phyloP scores from a whole-genome alignment of 306 rosid genomes.

The Trifolium dubium region DNA sequence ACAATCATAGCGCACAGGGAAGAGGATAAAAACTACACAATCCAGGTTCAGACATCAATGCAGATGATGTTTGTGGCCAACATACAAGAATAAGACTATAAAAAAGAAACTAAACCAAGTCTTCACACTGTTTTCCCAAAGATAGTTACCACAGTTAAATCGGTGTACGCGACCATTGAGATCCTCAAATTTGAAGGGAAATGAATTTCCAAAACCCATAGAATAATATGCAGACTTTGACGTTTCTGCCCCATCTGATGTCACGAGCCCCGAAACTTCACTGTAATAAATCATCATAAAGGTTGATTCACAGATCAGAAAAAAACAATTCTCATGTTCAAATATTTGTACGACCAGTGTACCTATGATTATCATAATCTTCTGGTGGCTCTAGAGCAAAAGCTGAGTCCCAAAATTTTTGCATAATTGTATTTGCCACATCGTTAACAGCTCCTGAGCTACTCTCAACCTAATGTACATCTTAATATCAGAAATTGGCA shows the following conservation, averaged over 20 bases:
- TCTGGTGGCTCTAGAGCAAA: slow-evolving; percentile 83
- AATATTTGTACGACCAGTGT: slow-evolving; percentile 35
- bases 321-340: slow-evolving; percentile 23
- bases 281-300: slow-evolving; percentile 53
- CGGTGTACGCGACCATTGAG: slow-evolving; percentile 79
- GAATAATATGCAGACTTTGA: slow-evolving; percentile 61
- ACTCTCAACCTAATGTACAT: slow-evolving; percentile 66
- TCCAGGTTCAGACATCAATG: slow-evolving; percentile 24
- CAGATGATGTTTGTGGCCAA: slow-evolving; percentile 9
- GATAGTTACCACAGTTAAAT: slow-evolving; percentile 64
- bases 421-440: slow-evolving; percentile 88
- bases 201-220: slow-evolving; percentile 70
- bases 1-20: slow-evolving; percentile 16
- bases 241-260: slow-evolving; percentile 69
- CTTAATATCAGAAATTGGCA: slow-evolving; percentile 35
- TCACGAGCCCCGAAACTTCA: slow-evolving; percentile 73
- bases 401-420: slow-evolving; percentile 97
- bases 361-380: slow-evolving; percentile 87
- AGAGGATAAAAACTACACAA: slow-evolving; percentile 1
- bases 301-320: slow-evolving; percentile 32
- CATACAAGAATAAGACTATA: neutral
- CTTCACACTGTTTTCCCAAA: slow-evolving; percentile 25
- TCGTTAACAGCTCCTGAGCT: slow-evolving; percentile 78
- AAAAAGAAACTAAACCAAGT: slow-evolving; percentile 4
- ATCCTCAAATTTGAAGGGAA: slow-evolving; percentile 85